These are phyloP conservation scores for Dactylis glomerata DNA, from an alignment of 176 grass and related monocot genomes.

Conservation along the genomic window DNA sequence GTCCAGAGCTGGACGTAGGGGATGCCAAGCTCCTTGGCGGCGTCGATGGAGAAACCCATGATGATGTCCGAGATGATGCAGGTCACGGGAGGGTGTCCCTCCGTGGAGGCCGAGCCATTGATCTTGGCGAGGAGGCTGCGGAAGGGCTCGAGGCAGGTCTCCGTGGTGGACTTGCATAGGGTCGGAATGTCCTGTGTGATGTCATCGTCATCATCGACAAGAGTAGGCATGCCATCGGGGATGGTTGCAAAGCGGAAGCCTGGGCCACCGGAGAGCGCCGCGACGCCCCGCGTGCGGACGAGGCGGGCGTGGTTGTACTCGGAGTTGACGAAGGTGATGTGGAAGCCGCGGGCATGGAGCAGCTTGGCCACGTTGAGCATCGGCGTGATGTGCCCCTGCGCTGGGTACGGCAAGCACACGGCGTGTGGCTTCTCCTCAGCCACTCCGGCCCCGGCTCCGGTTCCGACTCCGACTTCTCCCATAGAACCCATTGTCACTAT, in stretches of 20 bases:
- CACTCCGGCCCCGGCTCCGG: neutral
- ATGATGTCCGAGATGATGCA: neutral
- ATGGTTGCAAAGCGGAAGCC: neutral
- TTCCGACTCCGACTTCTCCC: no score
- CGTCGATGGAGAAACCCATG: neutral
- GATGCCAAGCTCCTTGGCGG: neutral
- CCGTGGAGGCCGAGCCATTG: neutral
- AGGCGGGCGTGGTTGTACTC: neutral
- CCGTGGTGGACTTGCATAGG: conserved; percentile 49
- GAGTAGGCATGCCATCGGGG: neutral
- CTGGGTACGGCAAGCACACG: neutral
- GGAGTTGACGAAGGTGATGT: neutral
- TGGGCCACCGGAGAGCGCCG: neutral
- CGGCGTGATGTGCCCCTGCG: neutral
- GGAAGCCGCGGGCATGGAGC: neutral
- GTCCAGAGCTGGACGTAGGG: neutral
- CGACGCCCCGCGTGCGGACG: neutral
- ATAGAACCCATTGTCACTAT: neutral
- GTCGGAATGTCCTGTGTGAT: conserved; percentile 66
- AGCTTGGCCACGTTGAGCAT: neutral
- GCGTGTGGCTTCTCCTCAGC: neutral
- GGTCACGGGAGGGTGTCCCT: neutral
- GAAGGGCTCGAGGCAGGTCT: conserved; percentile 53
- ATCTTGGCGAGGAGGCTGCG: conserved; percentile 48
- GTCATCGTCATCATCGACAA: conserved; percentile 29